Conservation (phyloP, 345 rosid genomes). For the Populus alba region DNA sequence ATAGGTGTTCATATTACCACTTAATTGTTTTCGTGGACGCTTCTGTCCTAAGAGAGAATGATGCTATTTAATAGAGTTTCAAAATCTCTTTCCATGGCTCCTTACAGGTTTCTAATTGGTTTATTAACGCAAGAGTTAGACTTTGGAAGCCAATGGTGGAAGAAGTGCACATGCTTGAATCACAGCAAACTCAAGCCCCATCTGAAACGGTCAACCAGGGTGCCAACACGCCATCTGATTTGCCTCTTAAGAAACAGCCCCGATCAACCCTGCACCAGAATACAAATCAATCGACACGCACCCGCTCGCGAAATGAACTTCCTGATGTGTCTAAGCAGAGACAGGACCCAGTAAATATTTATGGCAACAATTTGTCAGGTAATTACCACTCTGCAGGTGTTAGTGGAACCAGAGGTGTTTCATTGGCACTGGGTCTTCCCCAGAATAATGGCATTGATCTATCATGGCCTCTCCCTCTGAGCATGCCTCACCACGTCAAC, state of each 20-base stretch:
- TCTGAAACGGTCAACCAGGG: not conserved
- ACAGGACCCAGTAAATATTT: not conserved
- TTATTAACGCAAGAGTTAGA: slow-evolving; percentile 33
- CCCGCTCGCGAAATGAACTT: slow-evolving; percentile 1
- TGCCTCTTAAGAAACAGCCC: not conserved
- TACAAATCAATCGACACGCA: slow-evolving; percentile 9
- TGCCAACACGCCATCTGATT: slow-evolving; percentile 6
- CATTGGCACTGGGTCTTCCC: slow-evolving; percentile 27
- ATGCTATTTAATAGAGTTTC: not conserved
- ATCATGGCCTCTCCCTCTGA: slow-evolving; percentile 8
- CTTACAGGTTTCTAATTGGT: slow-evolving; percentile 33
- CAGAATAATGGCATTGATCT: slow-evolving; percentile 18
- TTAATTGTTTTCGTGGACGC: not conserved
- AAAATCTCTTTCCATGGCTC: not conserved
- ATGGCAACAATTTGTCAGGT: slow-evolving; percentile 1
- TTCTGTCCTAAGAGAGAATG: not conserved
- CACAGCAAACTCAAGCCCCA: slow-evolving; percentile 8
- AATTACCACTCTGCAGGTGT: not conserved
- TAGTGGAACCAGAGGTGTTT: slow-evolving; percentile 14
- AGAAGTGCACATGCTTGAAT: slow-evolving; percentile 30
- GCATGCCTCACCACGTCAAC: not conserved
- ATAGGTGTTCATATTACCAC: not conserved
- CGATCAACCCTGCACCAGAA: slow-evolving; percentile 3
- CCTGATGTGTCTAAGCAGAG: not conserved
- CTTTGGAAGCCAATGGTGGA: slow-evolving; percentile 40